These are phyloP conservation scores for Ceratobasidium sp. DNA, from an alignment of 1,284 basidiomycete species.

Conservation along the genomic window DNA sequence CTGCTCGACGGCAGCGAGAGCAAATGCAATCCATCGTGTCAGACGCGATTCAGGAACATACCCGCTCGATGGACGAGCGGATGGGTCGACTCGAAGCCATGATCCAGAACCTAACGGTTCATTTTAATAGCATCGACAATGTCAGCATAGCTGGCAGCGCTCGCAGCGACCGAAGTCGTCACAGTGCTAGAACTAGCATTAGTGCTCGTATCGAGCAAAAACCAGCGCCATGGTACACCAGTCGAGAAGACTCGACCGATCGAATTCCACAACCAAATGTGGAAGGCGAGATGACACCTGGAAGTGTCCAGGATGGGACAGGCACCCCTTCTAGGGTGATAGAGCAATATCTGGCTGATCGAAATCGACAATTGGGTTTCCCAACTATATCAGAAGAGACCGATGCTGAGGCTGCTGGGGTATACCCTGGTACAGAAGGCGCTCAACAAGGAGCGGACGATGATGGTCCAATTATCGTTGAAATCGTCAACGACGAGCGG, in stretches of 20 bases:
- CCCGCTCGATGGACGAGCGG: not conserved
- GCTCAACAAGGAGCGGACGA: not conserved
- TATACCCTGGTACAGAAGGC: too few species aligned
- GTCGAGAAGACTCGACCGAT: not conserved
- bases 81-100: not conserved
- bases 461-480: not conserved
- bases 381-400: not conserved
- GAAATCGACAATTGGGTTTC: not conserved
- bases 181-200: not conserved
- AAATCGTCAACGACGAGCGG: not conserved
- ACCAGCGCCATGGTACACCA: not conserved
- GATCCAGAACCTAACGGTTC: not conserved
- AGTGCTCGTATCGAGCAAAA: not conserved
- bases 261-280: not conserved
- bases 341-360: not conserved
- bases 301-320: conserved; percentile 5
- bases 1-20: not conserved
- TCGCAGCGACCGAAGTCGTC: not conserved
- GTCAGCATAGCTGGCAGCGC: conserved; percentile 5
- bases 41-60: not conserved
- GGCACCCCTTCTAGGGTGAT: not conserved
- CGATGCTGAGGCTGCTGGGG: not conserved
- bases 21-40: not conserved
- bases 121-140: not conserved
- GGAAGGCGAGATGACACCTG: not conserved